These are phyloP conservation scores for Vigna radiata DNA, from an alignment of 306 rosid species.

Conservation along the genomic window DNA sequence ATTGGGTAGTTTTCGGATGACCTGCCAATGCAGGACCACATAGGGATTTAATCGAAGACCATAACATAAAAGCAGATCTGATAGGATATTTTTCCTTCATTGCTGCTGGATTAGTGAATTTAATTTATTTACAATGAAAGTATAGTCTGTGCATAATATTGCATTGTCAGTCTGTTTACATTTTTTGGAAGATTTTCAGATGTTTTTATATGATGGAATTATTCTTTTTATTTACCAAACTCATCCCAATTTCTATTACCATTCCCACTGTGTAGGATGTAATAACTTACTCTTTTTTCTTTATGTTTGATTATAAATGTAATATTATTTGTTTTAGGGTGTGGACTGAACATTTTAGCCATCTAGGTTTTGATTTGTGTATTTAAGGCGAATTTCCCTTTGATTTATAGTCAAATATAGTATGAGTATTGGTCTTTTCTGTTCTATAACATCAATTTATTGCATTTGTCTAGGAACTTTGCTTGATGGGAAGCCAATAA, in stretches of 20 bases:
- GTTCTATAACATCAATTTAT: constrained; percentile 30
- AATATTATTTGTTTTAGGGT: constrained; percentile 22
- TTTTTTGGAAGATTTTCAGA: neutral
- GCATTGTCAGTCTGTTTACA: too few species aligned
- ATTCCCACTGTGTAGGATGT: neutral
- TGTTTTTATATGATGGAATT: constrained; percentile 32
- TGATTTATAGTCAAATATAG: constrained; percentile 32
- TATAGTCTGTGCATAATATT: neutral
- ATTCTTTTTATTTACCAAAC: constrained; percentile 9
- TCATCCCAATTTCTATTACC: constrained; percentile 30
- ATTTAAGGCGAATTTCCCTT: constrained; percentile 25
- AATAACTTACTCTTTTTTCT: constrained; percentile 15
- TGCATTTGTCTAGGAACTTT: constrained; percentile 68
- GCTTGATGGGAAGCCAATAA: constrained; percentile 90
- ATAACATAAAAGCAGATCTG: neutral
- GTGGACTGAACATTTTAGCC: constrained; percentile 32
- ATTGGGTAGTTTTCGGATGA: neutral
- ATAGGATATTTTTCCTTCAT: neutral
- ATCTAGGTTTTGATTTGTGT: constrained; percentile 35
- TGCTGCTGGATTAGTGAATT: constrained; percentile 2
- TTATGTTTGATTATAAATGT: constrained; percentile 13
- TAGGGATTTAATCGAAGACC: neutral
- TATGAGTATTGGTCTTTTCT: constrained; percentile 25
- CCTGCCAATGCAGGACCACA: neutral
- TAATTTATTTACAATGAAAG: neutral